Base-by-base conservation (phyloP, 2,329 filamentous ascomycete species). In the Botryotinia globosa region DNA sequence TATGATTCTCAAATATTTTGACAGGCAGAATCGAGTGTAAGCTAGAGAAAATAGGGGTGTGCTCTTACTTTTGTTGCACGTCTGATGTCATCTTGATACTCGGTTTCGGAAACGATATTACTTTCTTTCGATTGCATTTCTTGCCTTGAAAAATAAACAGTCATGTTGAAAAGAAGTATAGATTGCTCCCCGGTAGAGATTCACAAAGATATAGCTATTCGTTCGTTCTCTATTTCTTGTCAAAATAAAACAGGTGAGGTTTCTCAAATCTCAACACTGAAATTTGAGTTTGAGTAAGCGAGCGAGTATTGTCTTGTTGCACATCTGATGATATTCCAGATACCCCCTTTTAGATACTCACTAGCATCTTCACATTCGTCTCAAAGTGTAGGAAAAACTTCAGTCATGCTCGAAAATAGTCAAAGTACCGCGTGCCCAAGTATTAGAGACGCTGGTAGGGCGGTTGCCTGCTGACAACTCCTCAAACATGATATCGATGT, bases 181-280 rank as follows among this genome's bases (percentile, higher is more conserved):
- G 0, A 0, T 56, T 9, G 1, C 1, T 1, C 1, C 0, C 18
- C 3, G 6, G 3, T 6, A 9, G 14, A 18, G 3, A 18, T 8
- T 18, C 7, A 18, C 3, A 56, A 9, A 56, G 6, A 56, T 18
- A 29, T 29, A 56, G 14, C 7, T 0, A 32, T 1, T 29, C 0
- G n/a, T 0, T 56, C 14, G 29, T 56, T 29, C 12, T 56, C 1
- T 56, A 29, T 32, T 1, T 29, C n/a, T 18, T 18, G 51, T 56
- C 4, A 3, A 54, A 18, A n/a, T 3, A 4, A 56, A 4, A 56
- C 1, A 18, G 18, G 51, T 18, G 51, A 29, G n/a, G 3, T 18
- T 62, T 18, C 25, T 16, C 10, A n/a, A 42, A 12, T 42, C 10
- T 62, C 37, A 7, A 20, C 6, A 7, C n/a, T 29, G 6, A 3